Base-by-base conservation (phyloP, 495 filamentous ascomycete genomes). In the Annulohypoxylon stygium region DNA sequence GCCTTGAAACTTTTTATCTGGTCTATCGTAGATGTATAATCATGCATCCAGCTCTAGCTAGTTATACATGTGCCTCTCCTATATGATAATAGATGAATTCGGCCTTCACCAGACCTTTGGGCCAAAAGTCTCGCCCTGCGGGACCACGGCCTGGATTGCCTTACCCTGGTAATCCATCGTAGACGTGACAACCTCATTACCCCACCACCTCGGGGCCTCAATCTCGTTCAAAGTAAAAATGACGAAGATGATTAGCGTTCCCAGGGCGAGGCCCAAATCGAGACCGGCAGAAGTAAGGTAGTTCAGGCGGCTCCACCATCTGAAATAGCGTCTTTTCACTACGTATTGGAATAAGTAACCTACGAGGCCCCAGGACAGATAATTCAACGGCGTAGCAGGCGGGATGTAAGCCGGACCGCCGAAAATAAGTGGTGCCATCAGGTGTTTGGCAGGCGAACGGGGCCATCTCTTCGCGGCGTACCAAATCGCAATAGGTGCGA, bases 351-450 rank as follows among this genome's bases (percentile, higher is more conserved):
- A 93, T 7, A 90, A 77, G 47, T 84, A 86, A 33, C 90, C 90
- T 12, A 91, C 88, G 23, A 88, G 80, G 75, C 88, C 90, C 90
- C 91, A 93, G 0, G 86, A 87, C 6, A 91, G 84, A 73, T 92
- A 93, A 74, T 88, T 92, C 51, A 92, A 83, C 8, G 90, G 89
- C 2, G 88, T 91, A 2, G 90, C 90, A 0, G 90, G 90, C 0
- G 91, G 90, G 30, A 93, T 90, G 2, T 79, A 67, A 7, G 86
- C 86, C 67, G 89, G 86, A 25, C 90, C 90, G 36, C 90, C 90
- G 71, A 93, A 92, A 50, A 92, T 89, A 0, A 93, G 81, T 0
- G 91, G 91, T 67, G 90, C 88, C 69, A 90, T 91, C 9, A 90
- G 74, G 76, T 87, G 89, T 39, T 86, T 86, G 6, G 86, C 67